Percentiles rank a stretch among this genome's conserved stretches.
Conservation (phyloP, 2,329 filamentous ascomycete species). For the Atkinsonella hypoxylon region DNA sequence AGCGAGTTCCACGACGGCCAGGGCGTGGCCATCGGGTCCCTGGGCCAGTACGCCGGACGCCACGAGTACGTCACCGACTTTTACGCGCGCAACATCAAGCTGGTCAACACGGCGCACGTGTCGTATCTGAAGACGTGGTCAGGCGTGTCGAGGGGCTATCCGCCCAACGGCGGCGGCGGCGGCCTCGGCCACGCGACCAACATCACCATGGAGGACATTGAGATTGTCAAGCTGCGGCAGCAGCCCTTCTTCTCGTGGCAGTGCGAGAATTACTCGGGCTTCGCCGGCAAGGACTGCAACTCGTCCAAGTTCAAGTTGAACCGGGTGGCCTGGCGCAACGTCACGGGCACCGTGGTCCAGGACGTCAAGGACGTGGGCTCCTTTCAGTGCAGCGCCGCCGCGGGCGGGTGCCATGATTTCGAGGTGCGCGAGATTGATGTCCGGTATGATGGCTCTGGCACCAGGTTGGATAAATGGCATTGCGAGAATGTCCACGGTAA, state of each 20-base stretch:
- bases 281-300: slow-evolving; percentile 22
- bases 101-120: slow-evolving; percentile 32
- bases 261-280: slow-evolving; percentile 24
- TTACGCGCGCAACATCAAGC: slow-evolving; percentile 32
- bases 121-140: slow-evolving; percentile 51
- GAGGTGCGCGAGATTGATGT: slow-evolving; percentile 15
- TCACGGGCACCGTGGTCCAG: slow-evolving; percentile 17
- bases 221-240: slow-evolving; percentile 14
- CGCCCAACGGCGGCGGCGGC: slow-evolving; percentile 47
- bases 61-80: slow-evolving; percentile 39
- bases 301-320: slow-evolving; percentile 20
- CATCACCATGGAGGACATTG: slow-evolving; percentile 21
- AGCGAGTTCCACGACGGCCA: slow-evolving; percentile 35
- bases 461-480: slow-evolving; percentile 13
- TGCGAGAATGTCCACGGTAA: slow-evolving; percentile 16
- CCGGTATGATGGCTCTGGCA: slow-evolving; percentile 7
- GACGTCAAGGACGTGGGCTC: slow-evolving; percentile 14
- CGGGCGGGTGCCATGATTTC: slow-evolving; percentile 20
- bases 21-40: slow-evolving; percentile 44
- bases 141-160: slow-evolving; percentile 34
- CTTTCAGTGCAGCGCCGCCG: slow-evolving; percentile 20
- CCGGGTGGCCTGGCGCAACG: slow-evolving; percentile 15
- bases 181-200: slow-evolving; percentile 31
- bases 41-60: slow-evolving; percentile 39
- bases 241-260: slow-evolving; percentile 23